phyloP scores from a whole-genome alignment of 345 rosid genomes.

The Pistacia atlantica region DNA sequence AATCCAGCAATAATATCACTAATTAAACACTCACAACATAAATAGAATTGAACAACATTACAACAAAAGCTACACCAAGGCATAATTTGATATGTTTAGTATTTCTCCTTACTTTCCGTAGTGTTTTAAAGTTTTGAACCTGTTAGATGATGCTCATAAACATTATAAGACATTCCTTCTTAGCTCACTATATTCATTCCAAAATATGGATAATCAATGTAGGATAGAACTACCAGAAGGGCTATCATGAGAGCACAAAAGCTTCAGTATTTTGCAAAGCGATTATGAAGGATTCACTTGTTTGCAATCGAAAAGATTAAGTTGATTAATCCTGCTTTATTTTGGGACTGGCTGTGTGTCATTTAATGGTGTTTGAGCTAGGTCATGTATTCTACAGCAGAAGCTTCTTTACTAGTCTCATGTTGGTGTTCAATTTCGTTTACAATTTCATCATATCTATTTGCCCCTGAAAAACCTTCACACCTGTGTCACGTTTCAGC shows the following conservation, averaged over 20 bases:
- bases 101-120: too few species aligned
- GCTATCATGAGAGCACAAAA: slow-evolving; percentile 63
- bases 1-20: too few species aligned
- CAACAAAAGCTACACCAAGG: too few species aligned
- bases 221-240: slow-evolving; percentile 49
- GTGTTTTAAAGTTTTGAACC: too few species aligned
- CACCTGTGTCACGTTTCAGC: neutral
- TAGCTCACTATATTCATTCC: slow-evolving; percentile 38
- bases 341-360: neutral
- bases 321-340: slow-evolving; percentile 8
- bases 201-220: slow-evolving; percentile 36
- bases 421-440: neutral
- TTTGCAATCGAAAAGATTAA: slow-evolving; percentile 53
- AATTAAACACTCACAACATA: too few species aligned
- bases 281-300: slow-evolving; percentile 53
- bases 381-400: too few species aligned
- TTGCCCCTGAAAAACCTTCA: neutral
- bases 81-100: too few species aligned
- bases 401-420: neutral
- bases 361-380: neutral
- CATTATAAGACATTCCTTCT: slow-evolving; percentile 26
- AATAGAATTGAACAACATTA: too few species aligned
- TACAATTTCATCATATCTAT: neutral
- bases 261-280: slow-evolving; percentile 53
- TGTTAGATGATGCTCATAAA: too few species aligned